Base-by-base conservation (phyloP, 345 rosid species). In the Salix dunnii region DNA sequence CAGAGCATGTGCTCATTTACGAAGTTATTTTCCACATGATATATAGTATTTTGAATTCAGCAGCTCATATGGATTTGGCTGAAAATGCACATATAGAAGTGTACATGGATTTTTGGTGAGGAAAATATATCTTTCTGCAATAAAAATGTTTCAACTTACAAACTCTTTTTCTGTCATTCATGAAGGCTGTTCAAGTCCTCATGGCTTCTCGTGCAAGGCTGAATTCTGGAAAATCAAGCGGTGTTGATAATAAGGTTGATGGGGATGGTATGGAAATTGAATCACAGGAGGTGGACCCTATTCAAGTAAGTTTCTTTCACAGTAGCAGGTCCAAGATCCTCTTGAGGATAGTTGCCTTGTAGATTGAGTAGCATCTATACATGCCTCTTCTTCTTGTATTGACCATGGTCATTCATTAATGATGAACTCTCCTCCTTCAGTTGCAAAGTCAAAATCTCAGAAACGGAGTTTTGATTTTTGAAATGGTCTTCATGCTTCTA, bases 161-260 rank as follows among this genome's bases (percentile, higher is more conserved):
- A 5, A 28, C 30, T 51, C 2, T 27, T 48, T 68, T 42, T 77
- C 21, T 35, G 72, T 48, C 69, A 75, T 66, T 73, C 48, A 74
- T 76, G 72, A 87, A 95, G 99, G 99, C 99, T 38, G 94, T 91
- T 85, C 87, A 86, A 82, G 79, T 89, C 75, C 91, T 95, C 80
- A 85, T 91, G 42, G 85, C 83, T 76, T 74, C 91, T 73, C 93
- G 91, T 73, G 91, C 90, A 73, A 82, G 68, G 7, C 74, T 90
- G 74, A 84, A 74, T 55, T 82, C 86, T 21, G 87, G 78, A 82
- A 79, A 84, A 72, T 78, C 88, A 35, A 77, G 77, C 82, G 42
- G 46, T 60, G 58, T 68, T 74, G 76, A 79, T 65, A 53, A 43
- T 75, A 79, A 76, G 78, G 73, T 77, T 74, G 89, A 68, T 68